Evolutionary conservation across 495 filamentous ascomycete genomes (phyloP), one percentile per base, ranked within the genome.

Genomic region (Annulohypoxylon moriforme): DNA sequence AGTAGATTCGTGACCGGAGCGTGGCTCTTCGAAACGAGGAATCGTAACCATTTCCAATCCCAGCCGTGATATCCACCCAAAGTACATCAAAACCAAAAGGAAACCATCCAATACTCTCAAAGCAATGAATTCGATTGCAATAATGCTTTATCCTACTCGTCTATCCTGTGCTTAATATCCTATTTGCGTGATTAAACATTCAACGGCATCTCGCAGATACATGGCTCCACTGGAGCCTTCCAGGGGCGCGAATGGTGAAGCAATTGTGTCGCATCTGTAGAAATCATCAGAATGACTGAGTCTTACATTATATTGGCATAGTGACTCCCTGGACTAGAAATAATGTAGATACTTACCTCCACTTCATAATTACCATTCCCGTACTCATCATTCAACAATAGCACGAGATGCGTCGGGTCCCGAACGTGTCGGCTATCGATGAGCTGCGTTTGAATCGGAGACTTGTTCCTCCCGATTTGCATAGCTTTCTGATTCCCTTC

Each of bases 361-460:
- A 65, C 62, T 16, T 65, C 62, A 22, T 65, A 65, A 18, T 65
- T 65, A 14, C 62, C 62, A 22, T 46, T 29, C 11, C 62, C 62
- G 10, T 57, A 65, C 34, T 65, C 36, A 24, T 46, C 38, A 29
- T 65, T 65, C n/a, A 65, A 40, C 2, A 65, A 38, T 14, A 46
- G 10, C 27, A 65, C 62, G n/a, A 65, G 62, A 57, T 65, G 24
- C 50, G 46, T 65, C 9, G 62, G 52, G 13, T 65, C 52, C 10
- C 52, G 50, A 8, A 65, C 40, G 13, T 65, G 50, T 10, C 62
- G 50, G 25, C 62, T 57, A n/a, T 65, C 62, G 25, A 65, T 65
- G 36, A 65, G 50, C 40, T 65, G 62, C 1, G 62, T 65, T 13
- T 65, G 50, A 3, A 65, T 49, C 16, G 62, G 34, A 46, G 27